phyloP scores from a whole-genome alignment of 495 filamentous ascomycete species.

The Monascus purpureus region DNA sequence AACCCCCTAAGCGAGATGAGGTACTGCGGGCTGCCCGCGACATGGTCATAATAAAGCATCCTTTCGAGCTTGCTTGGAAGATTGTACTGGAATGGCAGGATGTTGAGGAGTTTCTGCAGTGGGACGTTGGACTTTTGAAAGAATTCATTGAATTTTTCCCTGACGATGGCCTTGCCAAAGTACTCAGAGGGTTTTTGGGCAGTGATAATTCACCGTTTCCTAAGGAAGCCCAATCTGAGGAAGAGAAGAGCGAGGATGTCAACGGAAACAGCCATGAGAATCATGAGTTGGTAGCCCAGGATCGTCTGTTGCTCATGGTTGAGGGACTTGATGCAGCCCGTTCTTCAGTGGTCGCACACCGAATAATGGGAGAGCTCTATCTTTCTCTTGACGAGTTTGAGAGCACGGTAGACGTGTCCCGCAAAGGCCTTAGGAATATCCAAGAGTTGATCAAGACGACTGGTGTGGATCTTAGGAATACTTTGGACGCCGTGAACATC shows the following conservation, averaged over 20 bases:
- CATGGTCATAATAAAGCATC: conserved; percentile 93
- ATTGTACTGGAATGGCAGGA: conserved; percentile 84
- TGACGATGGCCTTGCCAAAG: conserved; percentile 62
- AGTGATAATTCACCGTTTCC: conserved; percentile 79
- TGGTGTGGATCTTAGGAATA: conserved; percentile 51
- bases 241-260: conserved; percentile 18
- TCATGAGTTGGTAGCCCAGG: conserved; percentile 47
- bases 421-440: conserved; percentile 51
- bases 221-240: conserved; percentile 14
- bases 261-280: conserved; percentile 15
- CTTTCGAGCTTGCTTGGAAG: conserved; percentile 80
- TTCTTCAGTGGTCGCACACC: conserved; percentile 67
- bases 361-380: conserved; percentile 76
- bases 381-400: conserved; percentile 77
- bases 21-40: conserved; percentile 65
- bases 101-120: conserved; percentile 50
- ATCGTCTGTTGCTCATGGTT: conserved; percentile 65
- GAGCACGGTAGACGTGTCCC: conserved; percentile 61
- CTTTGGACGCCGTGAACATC: conserved; percentile 56
- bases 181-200: conserved; percentile 64
- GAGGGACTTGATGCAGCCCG: conserved; percentile 62
- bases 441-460: conserved; percentile 45
- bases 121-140: conserved; percentile 58
- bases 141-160: conserved; percentile 80
- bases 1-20: conserved; percentile 50